A percentile compares a stretch with the other conserved stretches of the same genome.
Evolutionary conservation across 2,329 filamentous ascomycete genomes (phyloP).

Genomic region (Apiospora malaysiana): DNA sequence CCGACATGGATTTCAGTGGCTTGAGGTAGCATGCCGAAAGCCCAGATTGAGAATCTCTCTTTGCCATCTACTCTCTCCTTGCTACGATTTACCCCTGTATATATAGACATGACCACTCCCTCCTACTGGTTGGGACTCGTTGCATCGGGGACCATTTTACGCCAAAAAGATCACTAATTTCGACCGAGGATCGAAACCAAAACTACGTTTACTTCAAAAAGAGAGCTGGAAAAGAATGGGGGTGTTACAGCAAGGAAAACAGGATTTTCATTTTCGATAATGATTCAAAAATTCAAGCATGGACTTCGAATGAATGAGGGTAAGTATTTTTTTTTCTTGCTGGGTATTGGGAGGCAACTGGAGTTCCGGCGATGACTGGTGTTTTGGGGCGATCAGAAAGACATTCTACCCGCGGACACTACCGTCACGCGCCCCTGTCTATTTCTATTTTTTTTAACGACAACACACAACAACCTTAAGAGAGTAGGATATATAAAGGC

Average conservation of each 20-base stretch:
- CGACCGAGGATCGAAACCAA: background rate
- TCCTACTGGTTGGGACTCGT: background rate
- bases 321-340: background rate
- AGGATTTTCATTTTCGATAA: background rate
- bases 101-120: slow-evolving; percentile 6
- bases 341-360: background rate
- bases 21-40: background rate
- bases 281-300: slow-evolving; percentile 8
- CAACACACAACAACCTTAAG: background rate
- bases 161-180: slow-evolving; percentile 9
- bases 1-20: slow-evolving; percentile 46
- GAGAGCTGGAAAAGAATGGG: slow-evolving; percentile 10
- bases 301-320: slow-evolving; percentile 1
- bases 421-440: background rate
- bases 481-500: slow-evolving; percentile 10
- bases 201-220: slow-evolving; percentile 10
- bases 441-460: slow-evolving; percentile 2
- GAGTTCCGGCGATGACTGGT: slow-evolving; percentile 7
- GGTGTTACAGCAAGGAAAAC: background rate
- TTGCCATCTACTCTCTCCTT: background rate
- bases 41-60: background rate
- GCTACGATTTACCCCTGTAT: slow-evolving; percentile 8
- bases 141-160: slow-evolving; percentile 9
- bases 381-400: slow-evolving; percentile 10
- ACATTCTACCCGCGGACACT: background rate